phyloP scores from a whole-genome alignment of 1,284 basidiomycete species.

The Takashimella koratensis region DNA sequence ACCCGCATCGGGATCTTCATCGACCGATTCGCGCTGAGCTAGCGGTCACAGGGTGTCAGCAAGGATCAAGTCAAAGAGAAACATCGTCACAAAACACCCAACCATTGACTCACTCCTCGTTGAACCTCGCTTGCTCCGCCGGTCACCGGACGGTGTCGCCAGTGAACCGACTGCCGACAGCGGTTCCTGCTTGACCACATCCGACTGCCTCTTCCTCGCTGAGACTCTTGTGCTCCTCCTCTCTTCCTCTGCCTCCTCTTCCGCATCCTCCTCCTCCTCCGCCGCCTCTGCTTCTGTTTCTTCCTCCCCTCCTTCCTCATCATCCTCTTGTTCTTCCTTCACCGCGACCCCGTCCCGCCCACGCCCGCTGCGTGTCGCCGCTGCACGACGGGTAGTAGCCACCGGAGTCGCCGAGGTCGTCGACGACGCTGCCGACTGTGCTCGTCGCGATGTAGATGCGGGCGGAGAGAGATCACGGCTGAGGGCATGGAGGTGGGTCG shows the following conservation, averaged over 20 bases:
- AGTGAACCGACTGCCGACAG: neutral
- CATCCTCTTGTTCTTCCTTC: constrained; percentile 28
- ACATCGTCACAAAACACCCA: too few relatives aligned
- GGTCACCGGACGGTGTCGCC: constrained; percentile 10
- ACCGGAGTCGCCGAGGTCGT: constrained; percentile 26
- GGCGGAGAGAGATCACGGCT: constrained; percentile 30
- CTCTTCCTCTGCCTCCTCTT: constrained; percentile 24
- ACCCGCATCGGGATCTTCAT: constrained; percentile 13
- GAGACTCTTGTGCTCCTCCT: constrained; percentile 24
- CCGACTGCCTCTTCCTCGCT: constrained; percentile 21
- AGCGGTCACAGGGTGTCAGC: constrained; percentile 23
- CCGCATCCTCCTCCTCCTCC: constrained; percentile 15
- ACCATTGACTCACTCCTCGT: constrained; percentile 21
- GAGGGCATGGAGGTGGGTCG: constrained; percentile 2
- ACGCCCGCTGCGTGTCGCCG: constrained; percentile 12
- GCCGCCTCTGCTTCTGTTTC: constrained; percentile 20
- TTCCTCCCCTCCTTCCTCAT: constrained; percentile 24
- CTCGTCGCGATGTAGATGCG: constrained; percentile 25
- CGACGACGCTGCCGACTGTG: constrained; percentile 28
- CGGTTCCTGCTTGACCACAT: neutral
- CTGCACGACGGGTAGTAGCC: constrained; percentile 12
- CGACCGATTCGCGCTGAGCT: constrained; percentile 26
- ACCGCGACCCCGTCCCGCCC: constrained; percentile 25
- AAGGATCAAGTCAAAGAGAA: too few relatives aligned
- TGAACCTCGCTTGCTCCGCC: constrained; percentile 17